Base-by-base conservation (phyloP, 2,329 filamentous ascomycete species). In the Ophiostoma pallidulum region DNA sequence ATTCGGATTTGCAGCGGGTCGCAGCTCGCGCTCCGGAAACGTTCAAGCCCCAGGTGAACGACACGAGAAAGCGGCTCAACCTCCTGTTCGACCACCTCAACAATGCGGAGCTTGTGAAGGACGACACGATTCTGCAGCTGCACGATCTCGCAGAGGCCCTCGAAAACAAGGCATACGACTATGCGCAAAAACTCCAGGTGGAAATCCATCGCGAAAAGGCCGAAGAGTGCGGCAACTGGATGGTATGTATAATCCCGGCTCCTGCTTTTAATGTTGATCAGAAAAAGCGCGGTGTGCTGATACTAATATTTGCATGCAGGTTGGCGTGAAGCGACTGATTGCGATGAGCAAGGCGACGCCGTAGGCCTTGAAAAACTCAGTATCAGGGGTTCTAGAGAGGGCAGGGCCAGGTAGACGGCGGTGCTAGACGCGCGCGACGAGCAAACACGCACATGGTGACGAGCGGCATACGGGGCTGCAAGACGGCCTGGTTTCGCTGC, bases 31-130 rank as follows among this genome's bases (percentile, higher is more conserved):
- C 92, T 1, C 92, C 92, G 16, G 72, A 83, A n/a, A 82, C 83
- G 14, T 96, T 92, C 68, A 83, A 86, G 53, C 76, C 82, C 13
- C 90, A 97, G 63, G 89, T 98, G 18, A 86, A 88, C 58, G 92
- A 97, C 62, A 92, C 90, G 2, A 87, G 95, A 63, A 95, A 95
- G 68, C 82, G 92, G 24, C 75, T 98, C 50, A 86, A 86, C 58
- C 82, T 96, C 42, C 72, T 98, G n/a, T 97, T 96, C 63, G 91
- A 98, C 61, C 89, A 96, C 64, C 73, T 98, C 40, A 98, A 97
- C 74, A 97, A 97, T 56, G 85, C 90, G 60, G 90, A 97, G 60
- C 72, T 96, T 35, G 73, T 97, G 47, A 86, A 84, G 68, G 78
- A 85, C 2, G 82, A 86, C 59, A 96, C 85, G 1, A 77, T 90